These are phyloP conservation scores for Claviceps arundinis DNA, from an alignment of 2,329 filamentous ascomycete genomes.

Conservation along the genomic window DNA sequence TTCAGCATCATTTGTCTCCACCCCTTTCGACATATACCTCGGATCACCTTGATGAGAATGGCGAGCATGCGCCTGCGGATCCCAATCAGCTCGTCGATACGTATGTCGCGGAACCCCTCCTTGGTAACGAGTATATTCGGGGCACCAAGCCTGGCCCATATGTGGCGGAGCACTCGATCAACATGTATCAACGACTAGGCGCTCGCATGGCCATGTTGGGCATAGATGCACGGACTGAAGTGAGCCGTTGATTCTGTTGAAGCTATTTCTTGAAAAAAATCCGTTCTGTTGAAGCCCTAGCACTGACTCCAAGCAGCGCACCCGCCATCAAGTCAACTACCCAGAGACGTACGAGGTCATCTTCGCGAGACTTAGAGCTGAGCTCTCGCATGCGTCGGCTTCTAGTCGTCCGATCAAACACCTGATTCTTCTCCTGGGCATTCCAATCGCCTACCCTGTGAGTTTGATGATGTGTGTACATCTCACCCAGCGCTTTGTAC, in stretches of 20 bases:
- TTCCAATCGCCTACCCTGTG: conserved; percentile 74
- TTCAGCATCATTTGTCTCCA: conserved; percentile 86
- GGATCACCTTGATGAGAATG: conserved; percentile 11
- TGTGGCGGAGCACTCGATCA: conserved; percentile 76
- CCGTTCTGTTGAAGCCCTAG: no score
- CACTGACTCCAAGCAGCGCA: conserved; percentile 40
- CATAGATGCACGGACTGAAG: conserved; percentile 85
- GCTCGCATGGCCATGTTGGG: conserved; percentile 74
- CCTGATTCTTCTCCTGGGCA: conserved; percentile 73
- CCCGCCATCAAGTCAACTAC: conserved; percentile 88
- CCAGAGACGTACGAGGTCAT: conserved; percentile 78
- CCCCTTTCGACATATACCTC: conserved; percentile 78
- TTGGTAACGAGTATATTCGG: conserved; percentile 64
- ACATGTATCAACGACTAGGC: conserved; percentile 74
- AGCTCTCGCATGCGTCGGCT: conserved; percentile 55
- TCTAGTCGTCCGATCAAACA: conserved; percentile 73
- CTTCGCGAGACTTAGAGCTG: conserved; percentile 60
- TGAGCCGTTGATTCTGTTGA: conserved; percentile 15
- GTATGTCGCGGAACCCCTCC: conserved; percentile 47
- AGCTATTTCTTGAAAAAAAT: no score
- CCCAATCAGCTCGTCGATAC: conserved; percentile 60
- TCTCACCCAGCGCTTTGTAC: not conserved
- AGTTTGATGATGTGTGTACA: conserved; percentile 18
- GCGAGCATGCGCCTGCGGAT: conserved; percentile 42
- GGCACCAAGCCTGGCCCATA: conserved; percentile 73